Evolutionary conservation across 306 rosid genomes (phyloP).

Genomic region (Pyrus pyrifolia): DNA sequence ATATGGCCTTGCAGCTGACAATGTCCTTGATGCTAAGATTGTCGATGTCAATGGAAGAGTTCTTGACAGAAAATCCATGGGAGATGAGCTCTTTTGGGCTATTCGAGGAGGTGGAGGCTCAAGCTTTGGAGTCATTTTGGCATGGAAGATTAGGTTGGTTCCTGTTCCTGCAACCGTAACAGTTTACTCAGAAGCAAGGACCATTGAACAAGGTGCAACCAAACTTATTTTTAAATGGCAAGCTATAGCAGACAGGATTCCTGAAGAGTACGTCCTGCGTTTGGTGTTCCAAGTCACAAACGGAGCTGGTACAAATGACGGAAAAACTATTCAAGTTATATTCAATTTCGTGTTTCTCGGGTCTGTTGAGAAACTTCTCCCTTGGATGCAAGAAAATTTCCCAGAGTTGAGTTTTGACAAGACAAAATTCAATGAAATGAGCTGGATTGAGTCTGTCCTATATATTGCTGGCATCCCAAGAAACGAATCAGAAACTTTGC

Average conservation of each 20-base stretch:
- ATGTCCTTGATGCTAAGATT: conserved; percentile 1
- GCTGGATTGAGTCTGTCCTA: conserved; percentile 63
- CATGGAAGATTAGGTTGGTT: conserved; percentile 57
- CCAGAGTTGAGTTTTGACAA: conserved; percentile 49
- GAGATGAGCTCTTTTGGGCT: conserved; percentile 71
- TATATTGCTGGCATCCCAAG: conserved; percentile 31
- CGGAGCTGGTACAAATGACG: conserved; percentile 1
- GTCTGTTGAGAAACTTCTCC: conserved; percentile 28
- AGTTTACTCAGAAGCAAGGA: neutral
- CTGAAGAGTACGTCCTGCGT: neutral
- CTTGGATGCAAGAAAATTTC: conserved; percentile 32
- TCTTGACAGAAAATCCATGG: conserved; percentile 51
- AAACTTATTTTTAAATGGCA: neutral
- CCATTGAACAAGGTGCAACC: neutral
- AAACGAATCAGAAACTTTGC: conserved; percentile 32
- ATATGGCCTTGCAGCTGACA: conserved; percentile 55
- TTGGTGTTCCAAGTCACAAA: neutral
- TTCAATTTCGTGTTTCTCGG: neutral
- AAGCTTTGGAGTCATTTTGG: conserved; percentile 48
- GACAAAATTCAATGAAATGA: conserved; percentile 42
- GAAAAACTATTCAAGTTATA: neutral
- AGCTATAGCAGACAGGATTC: neutral
- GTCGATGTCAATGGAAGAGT: conserved; percentile 40
- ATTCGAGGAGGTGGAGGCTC: conserved; percentile 68
- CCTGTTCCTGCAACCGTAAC: conserved; percentile 21